Conservation (phyloP, 768 basidiomycete species). For the Agaricus subrufescens region DNA sequence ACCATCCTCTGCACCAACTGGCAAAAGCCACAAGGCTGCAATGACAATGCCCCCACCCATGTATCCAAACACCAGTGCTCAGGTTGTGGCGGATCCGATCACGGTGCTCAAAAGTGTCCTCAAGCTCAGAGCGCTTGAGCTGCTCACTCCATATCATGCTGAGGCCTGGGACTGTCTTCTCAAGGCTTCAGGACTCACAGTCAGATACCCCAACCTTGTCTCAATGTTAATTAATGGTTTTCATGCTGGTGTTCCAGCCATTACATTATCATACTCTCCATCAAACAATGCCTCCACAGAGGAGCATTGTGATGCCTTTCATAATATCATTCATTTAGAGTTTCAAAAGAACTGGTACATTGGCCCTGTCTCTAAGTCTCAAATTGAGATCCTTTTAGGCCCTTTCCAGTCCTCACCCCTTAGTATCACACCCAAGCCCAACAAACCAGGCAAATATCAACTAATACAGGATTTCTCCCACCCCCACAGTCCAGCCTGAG, state of each 20-base stretch:
- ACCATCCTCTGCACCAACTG: slow-evolving; percentile 28
- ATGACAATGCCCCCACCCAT: slow-evolving; percentile 14
- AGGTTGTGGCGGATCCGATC: slow-evolving; percentile 29
- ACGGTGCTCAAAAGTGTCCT: slow-evolving; percentile 38
- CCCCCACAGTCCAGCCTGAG: slow-evolving; percentile 13
- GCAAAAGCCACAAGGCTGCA: slow-evolving; percentile 25
- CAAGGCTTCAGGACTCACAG: slow-evolving; percentile 9
- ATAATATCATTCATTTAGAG: slow-evolving; percentile 17
- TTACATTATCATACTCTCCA: slow-evolving; percentile 24
- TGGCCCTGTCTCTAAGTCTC: slow-evolving; percentile 20
- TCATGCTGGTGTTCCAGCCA: slow-evolving; percentile 23
- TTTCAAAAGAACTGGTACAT: slow-evolving; percentile 21
- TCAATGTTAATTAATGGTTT: slow-evolving; percentile 26
- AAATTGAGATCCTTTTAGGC: slow-evolving; percentile 17
- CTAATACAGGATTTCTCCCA: slow-evolving; percentile 34
- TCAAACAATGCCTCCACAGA: slow-evolving; percentile 23
- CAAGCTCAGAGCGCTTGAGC: slow-evolving; percentile 21
- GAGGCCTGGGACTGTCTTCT: slow-evolving; percentile 26
- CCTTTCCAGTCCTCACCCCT: slow-evolving; percentile 36
- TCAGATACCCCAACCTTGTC: slow-evolving; percentile 22
- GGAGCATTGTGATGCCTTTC: slow-evolving; percentile 9
- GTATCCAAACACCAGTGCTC: slow-evolving; percentile 32
- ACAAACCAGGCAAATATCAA: slow-evolving; percentile 24
- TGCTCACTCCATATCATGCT: slow-evolving; percentile 25
- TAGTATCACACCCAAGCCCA: slow-evolving; percentile 29